Conservation (phyloP, 495 filamentous ascomycete genomes). For the Tuber aestivum region DNA sequence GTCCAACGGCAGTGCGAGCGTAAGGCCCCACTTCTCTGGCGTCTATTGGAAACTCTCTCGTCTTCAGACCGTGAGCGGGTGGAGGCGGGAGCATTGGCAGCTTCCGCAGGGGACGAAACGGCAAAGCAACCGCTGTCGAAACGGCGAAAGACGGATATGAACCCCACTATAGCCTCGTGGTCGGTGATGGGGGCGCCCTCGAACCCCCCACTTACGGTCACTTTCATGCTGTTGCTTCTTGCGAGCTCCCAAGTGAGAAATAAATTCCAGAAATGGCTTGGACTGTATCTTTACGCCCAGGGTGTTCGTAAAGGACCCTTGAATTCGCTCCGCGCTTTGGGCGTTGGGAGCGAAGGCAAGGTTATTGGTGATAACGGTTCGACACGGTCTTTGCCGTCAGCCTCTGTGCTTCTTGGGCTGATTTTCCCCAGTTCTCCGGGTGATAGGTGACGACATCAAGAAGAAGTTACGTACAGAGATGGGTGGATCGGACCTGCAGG, state of each 20-base stretch:
- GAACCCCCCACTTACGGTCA: constrained; percentile 31
- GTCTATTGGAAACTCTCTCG: constrained; percentile 30
- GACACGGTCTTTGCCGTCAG: constrained; percentile 5
- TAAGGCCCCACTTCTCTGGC: constrained; percentile 33
- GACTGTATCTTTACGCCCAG: constrained; percentile 33
- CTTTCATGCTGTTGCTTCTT: constrained; percentile 29
- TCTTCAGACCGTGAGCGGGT: constrained; percentile 34
- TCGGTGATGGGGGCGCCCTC: constrained; percentile 11
- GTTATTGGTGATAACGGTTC: constrained; percentile 37
- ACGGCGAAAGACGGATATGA: constrained; percentile 24
- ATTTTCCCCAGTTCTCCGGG: constrained; percentile 18
- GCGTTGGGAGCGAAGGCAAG: constrained; percentile 35
- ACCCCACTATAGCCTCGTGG: neutral
- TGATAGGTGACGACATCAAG: constrained; percentile 34
- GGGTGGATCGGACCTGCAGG: constrained; percentile 32
- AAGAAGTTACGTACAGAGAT: constrained; percentile 31
- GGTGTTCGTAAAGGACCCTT: constrained; percentile 33
- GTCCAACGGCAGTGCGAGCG: constrained; percentile 35
- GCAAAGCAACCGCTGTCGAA: constrained; percentile 16
- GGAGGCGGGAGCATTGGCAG: constrained; percentile 14
- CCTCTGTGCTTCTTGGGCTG: constrained; percentile 14
- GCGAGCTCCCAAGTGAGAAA: constrained; percentile 35
- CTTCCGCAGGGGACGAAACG: constrained; percentile 16
- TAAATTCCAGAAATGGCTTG: constrained; percentile 35
- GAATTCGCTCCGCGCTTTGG: constrained; percentile 32